A percentile compares a stretch with the other conserved stretches of the same genome.
phyloP scores from a whole-genome alignment of 306 rosid genomes.

The Sicyos baderoa region DNA sequence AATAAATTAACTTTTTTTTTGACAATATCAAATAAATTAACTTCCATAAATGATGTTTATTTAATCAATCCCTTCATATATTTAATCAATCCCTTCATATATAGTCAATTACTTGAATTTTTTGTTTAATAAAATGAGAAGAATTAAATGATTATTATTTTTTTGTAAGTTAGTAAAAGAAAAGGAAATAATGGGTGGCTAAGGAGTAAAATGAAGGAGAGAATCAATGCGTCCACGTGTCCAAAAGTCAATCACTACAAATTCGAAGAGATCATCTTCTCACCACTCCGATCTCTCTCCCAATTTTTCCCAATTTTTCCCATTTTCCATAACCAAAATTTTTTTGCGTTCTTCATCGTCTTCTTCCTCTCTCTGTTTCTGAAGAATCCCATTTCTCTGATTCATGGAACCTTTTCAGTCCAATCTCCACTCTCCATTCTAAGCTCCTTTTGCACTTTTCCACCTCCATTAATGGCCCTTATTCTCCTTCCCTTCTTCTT shows the following conservation, averaged over 20 bases:
- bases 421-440: conserved; percentile 18
- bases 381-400: not conserved
- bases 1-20: no score
- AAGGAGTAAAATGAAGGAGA: not conserved
- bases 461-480: conserved; percentile 43
- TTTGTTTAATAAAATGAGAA: no score
- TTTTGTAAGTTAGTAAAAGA: no score
- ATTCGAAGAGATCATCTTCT: conserved; percentile 15
- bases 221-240: conserved; percentile 20
- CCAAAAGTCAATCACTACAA: conserved; percentile 10
- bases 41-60: no score
- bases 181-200: not conserved
- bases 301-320: not conserved
- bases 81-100: no score
- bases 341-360: conserved; percentile 1
- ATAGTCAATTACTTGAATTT: no score
- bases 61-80: no score
- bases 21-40: no score
- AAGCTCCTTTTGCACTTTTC: conserved; percentile 37
- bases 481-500: conserved; percentile 31
- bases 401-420: conserved; percentile 11
- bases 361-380: not conserved
- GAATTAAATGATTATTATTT: no score
- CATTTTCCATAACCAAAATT: not conserved
- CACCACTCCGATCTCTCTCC: conserved; percentile 11